These are phyloP conservation scores for Mariannaea sp. DNA, from an alignment of 2,329 filamentous ascomycete species.

Conservation along the genomic window DNA sequence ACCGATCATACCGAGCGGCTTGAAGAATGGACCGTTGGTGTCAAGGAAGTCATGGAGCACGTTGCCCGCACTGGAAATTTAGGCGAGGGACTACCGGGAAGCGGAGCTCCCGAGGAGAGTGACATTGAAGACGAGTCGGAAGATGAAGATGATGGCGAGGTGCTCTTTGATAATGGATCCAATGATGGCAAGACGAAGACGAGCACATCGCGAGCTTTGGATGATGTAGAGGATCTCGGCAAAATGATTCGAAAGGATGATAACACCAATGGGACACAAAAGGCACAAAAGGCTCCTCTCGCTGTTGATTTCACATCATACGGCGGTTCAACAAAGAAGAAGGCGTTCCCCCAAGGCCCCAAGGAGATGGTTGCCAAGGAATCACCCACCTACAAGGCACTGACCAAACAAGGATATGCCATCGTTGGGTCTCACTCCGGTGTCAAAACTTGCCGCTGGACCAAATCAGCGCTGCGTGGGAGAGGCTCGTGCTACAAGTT, in stretches of 20 bases:
- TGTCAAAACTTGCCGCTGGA: slow-evolving; percentile 98
- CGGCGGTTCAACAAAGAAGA: slow-evolving; percentile 55
- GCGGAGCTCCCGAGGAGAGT: slow-evolving; percentile 83
- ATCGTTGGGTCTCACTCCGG: slow-evolving; percentile 95
- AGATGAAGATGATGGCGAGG: slow-evolving; percentile 60
- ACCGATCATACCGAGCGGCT: slow-evolving; percentile 69
- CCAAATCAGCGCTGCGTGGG: slow-evolving; percentile 91
- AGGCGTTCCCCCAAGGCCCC: slow-evolving; percentile 49
- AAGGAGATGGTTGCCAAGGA: slow-evolving; percentile 96
- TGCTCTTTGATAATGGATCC: slow-evolving; percentile 47
- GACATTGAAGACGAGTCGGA: slow-evolving; percentile 73
- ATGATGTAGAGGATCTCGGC: slow-evolving; percentile 86
- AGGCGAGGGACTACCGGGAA: slow-evolving; percentile 72
- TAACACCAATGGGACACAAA: slow-evolving; percentile 35
- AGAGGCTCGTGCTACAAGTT: slow-evolving; percentile 97
- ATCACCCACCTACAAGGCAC: slow-evolving; percentile 83
- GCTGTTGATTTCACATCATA: slow-evolving; percentile 88
- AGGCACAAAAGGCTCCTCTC: slow-evolving; percentile 54
- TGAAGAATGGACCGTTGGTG: slow-evolving; percentile 76
- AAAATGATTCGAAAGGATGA: slow-evolving; percentile 60
- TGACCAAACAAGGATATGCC: slow-evolving; percentile 95
- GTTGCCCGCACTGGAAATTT: slow-evolving; percentile 64
- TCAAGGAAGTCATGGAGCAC: slow-evolving; percentile 71
- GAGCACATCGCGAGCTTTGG: slow-evolving; percentile 52
- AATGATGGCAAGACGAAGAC: slow-evolving; percentile 49